These are phyloP conservation scores for Alternaria sp. DNA, from an alignment of 2,329 filamentous ascomycete species.

Conservation along the genomic window DNA sequence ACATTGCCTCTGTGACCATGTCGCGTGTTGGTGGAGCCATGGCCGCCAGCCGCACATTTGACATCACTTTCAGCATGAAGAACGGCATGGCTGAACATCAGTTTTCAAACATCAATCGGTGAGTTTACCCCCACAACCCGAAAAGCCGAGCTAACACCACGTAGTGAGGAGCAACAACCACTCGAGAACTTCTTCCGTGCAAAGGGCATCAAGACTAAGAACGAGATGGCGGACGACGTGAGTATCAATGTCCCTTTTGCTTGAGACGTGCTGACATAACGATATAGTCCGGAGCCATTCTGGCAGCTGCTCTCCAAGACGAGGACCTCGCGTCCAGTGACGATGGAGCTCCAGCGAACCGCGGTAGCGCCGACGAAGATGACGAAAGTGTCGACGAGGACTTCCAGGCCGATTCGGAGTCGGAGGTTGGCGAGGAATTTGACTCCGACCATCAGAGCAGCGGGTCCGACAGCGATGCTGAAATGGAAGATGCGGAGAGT, in stretches of 20 bases:
- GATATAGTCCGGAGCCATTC: conserved; percentile 61
- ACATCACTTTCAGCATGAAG: conserved; percentile 94
- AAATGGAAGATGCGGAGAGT: conserved; percentile 68
- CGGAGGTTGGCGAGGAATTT: conserved; percentile 94
- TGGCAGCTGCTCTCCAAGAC: conserved; percentile 83
- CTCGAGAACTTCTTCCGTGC: conserved; percentile 98
- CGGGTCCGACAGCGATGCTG: conserved; percentile 71
- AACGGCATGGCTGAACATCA: conserved; percentile 85
- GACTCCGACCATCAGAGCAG: conserved; percentile 91
- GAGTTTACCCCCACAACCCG: conserved; percentile 24
- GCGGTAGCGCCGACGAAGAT: conserved; percentile 94
- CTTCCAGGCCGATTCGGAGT: conserved; percentile 90
- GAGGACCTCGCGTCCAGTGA: conserved; percentile 85
- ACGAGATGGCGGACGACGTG: conserved; percentile 96
- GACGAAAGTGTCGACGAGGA: conserved; percentile 96
- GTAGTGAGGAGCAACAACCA: conserved; percentile 86
- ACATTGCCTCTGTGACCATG: conserved; percentile 90
- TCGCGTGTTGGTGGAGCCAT: conserved; percentile 94
- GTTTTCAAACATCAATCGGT: conserved; percentile 98
- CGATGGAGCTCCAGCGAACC: conserved; percentile 73
- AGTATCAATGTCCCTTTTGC: conserved; percentile 49
- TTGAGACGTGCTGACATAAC: conserved; percentile 29
- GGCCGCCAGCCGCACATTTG: conserved; percentile 92
- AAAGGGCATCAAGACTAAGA: conserved; percentile 94
- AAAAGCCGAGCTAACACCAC: conserved; percentile 30